Base-by-base conservation (phyloP, 2,329 filamentous ascomycete genomes). In the Alternaria ventricosa region DNA sequence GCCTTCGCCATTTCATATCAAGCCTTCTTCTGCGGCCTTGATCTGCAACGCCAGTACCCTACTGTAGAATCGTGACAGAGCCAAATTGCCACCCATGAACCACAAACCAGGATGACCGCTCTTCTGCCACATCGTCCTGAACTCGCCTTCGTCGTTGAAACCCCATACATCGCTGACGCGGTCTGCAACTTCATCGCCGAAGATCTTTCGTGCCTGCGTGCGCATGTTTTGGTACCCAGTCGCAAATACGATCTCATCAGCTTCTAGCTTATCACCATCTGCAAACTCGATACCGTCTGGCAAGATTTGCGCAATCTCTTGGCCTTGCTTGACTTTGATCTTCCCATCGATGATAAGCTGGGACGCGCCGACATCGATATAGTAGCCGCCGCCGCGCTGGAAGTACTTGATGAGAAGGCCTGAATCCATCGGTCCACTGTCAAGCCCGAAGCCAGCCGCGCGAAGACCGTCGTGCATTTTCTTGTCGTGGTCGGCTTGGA, bases 151-250 rank as follows among this genome's bases (percentile, higher is more conserved):
- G 4, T 77, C 66, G 69, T 85, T 80, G 11, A 84, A 66, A 0
- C 82, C 79, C 78, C 80, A 85, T 49, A 81, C 83, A 58, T 85
- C 81, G 6, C 81, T 80, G 22, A 84, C 75, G 15, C 75, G 67
- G 28, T 81, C 75, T 4, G 80, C 80, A 4, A 83, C 71, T 18
- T 81, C 75, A 12, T 80, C 63, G 0, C 83, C 83, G 23, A 85
- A 78, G 10, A 84, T 77, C 18, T 70, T 67, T 3, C 72, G 66
- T 3, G 81, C 80, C 28, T 78, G 75, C 7, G 78, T 73, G 2
- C 81, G 74, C 72, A 84, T 80, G 59, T 84, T 83, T 60, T 80
- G 78, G 67, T 82, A 85, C 2, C 84, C 84, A 0, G 84, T 85
- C 10, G 80, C 78, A 20, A 84, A 81, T 9, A 86, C 77, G 27